Evolutionary conservation across 2,329 filamentous ascomycete species (phyloP), one percentile per base, ranked within the genome.

Genomic region (Aureobasidium vineae): DNA sequence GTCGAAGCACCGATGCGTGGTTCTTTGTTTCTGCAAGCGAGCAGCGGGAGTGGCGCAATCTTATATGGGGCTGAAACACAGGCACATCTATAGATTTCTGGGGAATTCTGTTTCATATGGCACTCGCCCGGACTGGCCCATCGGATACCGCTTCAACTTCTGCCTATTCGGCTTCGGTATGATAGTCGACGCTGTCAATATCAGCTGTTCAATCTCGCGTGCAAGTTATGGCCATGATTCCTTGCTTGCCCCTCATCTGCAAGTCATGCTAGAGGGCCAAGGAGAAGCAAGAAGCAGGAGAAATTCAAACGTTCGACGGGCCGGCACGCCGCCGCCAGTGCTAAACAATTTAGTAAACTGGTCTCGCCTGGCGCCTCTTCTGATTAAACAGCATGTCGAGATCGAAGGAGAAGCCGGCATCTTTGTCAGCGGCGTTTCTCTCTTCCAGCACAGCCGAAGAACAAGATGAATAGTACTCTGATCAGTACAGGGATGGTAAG

Each of bases 21-120:
- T 61, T 47, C 57, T 61, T 49, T 61, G 57, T 49, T 38, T 61
- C 57, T 15, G 41, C 41, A 61, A 61, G 57, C 57, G 57, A 61
- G 57, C 26, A 61, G 15, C 57, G 57, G 43, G 57, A 43, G 57
- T 61, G 57, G 57, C 57, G 57, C 31, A 61, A 49, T n/a, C 23
- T 61, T 61, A 38, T 49, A 61, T 49, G 57, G 57, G 41, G 54
- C 54, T 61, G 57, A 61, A 61, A 61, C 56, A 60, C 4, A 45
- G 31, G 56, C 56, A 33, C 56, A 60, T 13, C 56, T 45, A 59
- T 45, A 31, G 40, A 33, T 23, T 45, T 52, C 49, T 52, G 33
- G 53, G 53, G 36, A 19, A 36, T 45, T 21, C 10, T 31, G 38
- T 45, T 40, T 56, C 31, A 45, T 31, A 33, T 59, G 5, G 16